phyloP scores from a whole-genome alignment of 2,329 filamentous ascomycete species.

The Coleophoma crateriformis region DNA sequence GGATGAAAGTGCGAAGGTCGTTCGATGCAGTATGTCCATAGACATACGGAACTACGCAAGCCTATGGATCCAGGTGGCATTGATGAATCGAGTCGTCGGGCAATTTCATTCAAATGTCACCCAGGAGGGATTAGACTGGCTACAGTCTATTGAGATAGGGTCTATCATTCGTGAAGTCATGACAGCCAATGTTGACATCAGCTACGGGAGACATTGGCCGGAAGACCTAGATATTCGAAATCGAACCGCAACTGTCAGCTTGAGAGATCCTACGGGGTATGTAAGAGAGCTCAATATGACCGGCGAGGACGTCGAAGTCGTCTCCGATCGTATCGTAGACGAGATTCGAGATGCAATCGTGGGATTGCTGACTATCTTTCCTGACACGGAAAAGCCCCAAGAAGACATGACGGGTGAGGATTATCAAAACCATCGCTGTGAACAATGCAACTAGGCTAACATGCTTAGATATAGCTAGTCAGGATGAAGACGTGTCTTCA shows the following conservation, averaged over 20 bases:
- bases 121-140: background rate
- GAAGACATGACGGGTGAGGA: too few species aligned
- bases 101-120: slow-evolving; percentile 2
- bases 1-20: background rate
- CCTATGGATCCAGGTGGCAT: background rate
- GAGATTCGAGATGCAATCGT: too few species aligned
- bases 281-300: slow-evolving; percentile 5
- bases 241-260: background rate
- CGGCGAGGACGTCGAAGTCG: background rate
- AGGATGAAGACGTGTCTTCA: too few species aligned
- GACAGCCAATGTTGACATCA: slow-evolving; percentile 2
- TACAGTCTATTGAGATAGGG: background rate
- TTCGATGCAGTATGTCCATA: background rate
- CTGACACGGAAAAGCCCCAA: too few species aligned
- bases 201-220: slow-evolving; percentile 1
- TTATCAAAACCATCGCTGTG: too few species aligned
- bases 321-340: too few species aligned
- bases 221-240: background rate
- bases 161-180: background rate
- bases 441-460: too few species aligned
- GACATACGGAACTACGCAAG: background rate
- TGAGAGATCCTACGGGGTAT: slow-evolving; percentile 3
- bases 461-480: too few species aligned
- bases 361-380: too few species aligned
- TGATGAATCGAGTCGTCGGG: background rate